Percentiles rank a stretch among this genome's conserved stretches.
Evolutionary conservation across 345 rosid genomes (phyloP).

Genomic region (Bruguiera sexangula): DNA sequence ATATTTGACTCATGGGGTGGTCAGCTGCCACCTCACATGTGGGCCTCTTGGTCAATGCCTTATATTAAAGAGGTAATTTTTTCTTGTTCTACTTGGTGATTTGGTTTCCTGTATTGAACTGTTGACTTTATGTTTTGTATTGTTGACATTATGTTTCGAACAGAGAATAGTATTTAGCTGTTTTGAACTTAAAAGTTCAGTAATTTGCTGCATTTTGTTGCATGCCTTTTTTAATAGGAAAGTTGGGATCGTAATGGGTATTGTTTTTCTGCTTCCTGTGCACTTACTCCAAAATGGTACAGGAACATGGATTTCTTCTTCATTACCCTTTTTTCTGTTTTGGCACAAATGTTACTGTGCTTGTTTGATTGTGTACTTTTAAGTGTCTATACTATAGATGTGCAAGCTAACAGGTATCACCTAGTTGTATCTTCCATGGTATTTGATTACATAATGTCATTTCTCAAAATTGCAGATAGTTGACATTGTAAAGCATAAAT

Average conservation of each 20-base stretch:
- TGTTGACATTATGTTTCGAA: not conserved
- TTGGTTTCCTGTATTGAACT: not conserved
- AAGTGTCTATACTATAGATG: not conserved
- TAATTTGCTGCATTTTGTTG: not conserved
- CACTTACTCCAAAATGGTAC: not conserved
- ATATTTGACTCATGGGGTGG: slow-evolving; percentile 99
- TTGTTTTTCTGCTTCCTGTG: not conserved
- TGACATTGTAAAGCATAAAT: slow-evolving; percentile 48
- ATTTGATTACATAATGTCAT: not conserved
- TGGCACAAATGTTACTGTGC: not conserved
- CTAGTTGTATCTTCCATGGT: not conserved
- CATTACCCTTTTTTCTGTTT: too few relatives aligned
- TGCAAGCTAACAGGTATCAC: not conserved
- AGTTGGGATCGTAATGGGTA: not conserved
- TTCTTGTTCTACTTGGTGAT: not conserved
- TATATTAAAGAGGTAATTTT: slow-evolving; percentile 67
- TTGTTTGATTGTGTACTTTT: not conserved
- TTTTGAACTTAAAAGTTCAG: not conserved
- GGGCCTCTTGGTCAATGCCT: slow-evolving; percentile 90
- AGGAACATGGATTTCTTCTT: not conserved
- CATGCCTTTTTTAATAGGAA: not conserved
- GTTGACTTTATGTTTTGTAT: not conserved
- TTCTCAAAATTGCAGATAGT: slow-evolving; percentile 52
- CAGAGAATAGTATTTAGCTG: not conserved
- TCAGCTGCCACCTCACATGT: slow-evolving; percentile 83